Base-by-base conservation (phyloP, 768 basidiomycete species). In the Suillus occidentalis region DNA sequence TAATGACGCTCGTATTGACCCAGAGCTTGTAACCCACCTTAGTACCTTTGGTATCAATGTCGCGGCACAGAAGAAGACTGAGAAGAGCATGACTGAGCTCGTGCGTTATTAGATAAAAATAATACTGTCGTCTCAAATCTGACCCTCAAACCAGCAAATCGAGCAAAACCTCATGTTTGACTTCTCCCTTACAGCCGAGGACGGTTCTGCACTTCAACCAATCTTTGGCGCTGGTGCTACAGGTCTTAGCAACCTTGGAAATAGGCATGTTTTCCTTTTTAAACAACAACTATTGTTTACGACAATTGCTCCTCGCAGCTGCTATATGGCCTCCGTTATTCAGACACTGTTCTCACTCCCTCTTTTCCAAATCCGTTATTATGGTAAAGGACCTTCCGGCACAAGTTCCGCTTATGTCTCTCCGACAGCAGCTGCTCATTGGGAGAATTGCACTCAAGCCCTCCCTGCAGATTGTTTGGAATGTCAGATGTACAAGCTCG, bases 161-260 rank as follows among this genome's bases (percentile, higher is more conserved):
- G 96, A 99, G 73, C 95, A 98, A 68, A 99, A 99, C 72, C 80
- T 99, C 40, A 88, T 86, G 55, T 99, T 94, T 74, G 96, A 99
- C 73, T 98, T 99, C 76, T 94, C 92, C 0, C 85, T 99, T 64
- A 92, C 90, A 0, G 86, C 84, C 22, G 92, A 95, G 64, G 89
- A 93, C 61, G 97, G 96, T 2, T 89, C 90, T 37, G 91, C 94
- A 2, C 81, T 98, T 7, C 87, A 93, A 68, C 95, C 95, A 1
- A 79, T 98, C 13, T 95, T 91, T 73, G 97, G 97, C 0, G 86
- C 90, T 4, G 93, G 94, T 1, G 75, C 96, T 36, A 99, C 97
- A 0, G 97, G 97, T 2, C 80, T 99, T 0, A 80, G 87, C 28
- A 99, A 99, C 75, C 85, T 99, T 2, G 97, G 97, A 1, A 99